phyloP scores from a whole-genome alignment of 108 stramenopile species.

The Nannochloropsis gaditana region DNA sequence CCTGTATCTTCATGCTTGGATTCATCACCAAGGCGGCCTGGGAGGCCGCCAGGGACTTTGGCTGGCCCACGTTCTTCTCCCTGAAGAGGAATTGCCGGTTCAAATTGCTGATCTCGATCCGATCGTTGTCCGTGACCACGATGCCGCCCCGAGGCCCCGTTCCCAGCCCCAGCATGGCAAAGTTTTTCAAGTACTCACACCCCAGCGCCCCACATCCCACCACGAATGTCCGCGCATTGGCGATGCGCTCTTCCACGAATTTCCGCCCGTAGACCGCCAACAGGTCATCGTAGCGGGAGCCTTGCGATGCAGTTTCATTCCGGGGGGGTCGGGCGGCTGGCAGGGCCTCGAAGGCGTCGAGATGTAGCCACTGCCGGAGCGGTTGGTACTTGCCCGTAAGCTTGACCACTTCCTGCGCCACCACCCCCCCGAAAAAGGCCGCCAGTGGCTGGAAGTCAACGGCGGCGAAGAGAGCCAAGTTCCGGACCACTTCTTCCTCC shows the following conservation, averaged over 20 bases:
- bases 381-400: slow-evolving; percentile 74
- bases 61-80: slow-evolving; percentile 70
- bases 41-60: slow-evolving; percentile 68
- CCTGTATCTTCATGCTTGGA: slow-evolving; percentile 43
- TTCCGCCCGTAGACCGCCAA: slow-evolving; percentile 64
- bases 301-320: slow-evolving; percentile 49
- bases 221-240: slow-evolving; percentile 65
- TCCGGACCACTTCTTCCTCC: slow-evolving; percentile 55
- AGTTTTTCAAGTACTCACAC: slow-evolving; percentile 78
- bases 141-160: slow-evolving; percentile 63
- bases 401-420: slow-evolving; percentile 81
- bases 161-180: slow-evolving; percentile 68
- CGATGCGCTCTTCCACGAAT: slow-evolving; percentile 60
- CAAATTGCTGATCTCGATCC: slow-evolving; percentile 73
- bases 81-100: slow-evolving; percentile 79
- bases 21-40: slow-evolving; percentile 69
- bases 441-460: slow-evolving; percentile 61
- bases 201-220: slow-evolving; percentile 79
- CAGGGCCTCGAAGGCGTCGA: slow-evolving; percentile 56
- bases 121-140: slow-evolving; percentile 73
- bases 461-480: slow-evolving; percentile 58
- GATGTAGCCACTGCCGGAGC: slow-evolving; percentile 62
- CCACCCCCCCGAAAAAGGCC: slow-evolving; percentile 73
- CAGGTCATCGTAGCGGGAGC: slow-evolving; percentile 66
- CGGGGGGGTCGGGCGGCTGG: slow-evolving; percentile 49